A percentile compares a stretch with the other conserved stretches of the same genome.
Conservation (phyloP, 371 early-diverging fungal genomes). For the Mortierella sp. region DNA sequence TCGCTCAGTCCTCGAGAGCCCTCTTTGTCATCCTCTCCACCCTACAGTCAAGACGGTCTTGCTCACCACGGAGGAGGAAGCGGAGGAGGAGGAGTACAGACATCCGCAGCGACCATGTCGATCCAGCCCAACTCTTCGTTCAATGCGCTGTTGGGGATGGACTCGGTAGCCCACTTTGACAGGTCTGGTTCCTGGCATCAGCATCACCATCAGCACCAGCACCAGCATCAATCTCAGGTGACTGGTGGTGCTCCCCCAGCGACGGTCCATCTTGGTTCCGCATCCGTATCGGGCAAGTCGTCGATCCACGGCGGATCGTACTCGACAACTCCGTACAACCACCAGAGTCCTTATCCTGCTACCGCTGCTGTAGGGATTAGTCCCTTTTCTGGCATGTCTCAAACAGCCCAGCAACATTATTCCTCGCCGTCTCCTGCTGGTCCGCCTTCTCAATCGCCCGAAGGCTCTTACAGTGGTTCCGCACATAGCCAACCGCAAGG, state of each 20-base stretch:
- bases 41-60: neutral
- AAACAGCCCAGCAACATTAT: neutral
- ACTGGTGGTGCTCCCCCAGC: too few relatives aligned
- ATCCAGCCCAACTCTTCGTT: constrained; percentile 3
- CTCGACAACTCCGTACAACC: neutral
- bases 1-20: constrained; percentile 11
- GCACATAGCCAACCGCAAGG: neutral
- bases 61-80: neutral
- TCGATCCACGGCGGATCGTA: too few relatives aligned
- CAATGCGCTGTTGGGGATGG: constrained; percentile 8
- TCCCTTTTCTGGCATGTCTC: neutral
- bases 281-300: too few relatives aligned
- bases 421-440: neutral
- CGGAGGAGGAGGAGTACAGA: neutral
- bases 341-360: neutral
- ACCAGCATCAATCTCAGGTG: too few relatives aligned
- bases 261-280: too few relatives aligned
- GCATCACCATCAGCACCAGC: constrained; percentile 12
- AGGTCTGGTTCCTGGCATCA: constrained; percentile 14
- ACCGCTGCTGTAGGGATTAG: too few relatives aligned
- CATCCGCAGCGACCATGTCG: constrained; percentile 2
- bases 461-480: too few relatives aligned
- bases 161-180: constrained; percentile 1
- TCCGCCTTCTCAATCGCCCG: too few relatives aligned
- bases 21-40: constrained; percentile 1